A percentile compares a stretch with the other conserved stretches of the same genome.
These are phyloP conservation scores for Thelephora aurantiotincta DNA, from an alignment of 768 basidiomycete species.

Conservation along the genomic window DNA sequence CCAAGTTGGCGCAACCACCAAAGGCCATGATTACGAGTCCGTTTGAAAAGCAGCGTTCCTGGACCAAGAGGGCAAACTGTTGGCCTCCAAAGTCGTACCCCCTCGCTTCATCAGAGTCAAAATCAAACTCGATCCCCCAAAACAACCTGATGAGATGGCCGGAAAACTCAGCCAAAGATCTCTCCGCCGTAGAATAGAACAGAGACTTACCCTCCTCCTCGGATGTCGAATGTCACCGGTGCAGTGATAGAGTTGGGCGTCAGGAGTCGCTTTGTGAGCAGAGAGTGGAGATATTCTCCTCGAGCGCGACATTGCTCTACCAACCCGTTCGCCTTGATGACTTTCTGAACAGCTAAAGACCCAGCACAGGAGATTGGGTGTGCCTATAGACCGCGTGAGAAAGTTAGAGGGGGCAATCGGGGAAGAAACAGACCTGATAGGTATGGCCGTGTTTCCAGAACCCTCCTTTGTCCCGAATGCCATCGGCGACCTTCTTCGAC, in stretches of 20 bases:
- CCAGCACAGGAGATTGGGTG: slow-evolving; percentile 71
- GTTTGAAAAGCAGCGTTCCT: slow-evolving; percentile 53
- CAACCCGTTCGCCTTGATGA: slow-evolving; percentile 57
- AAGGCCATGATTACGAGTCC: slow-evolving; percentile 64
- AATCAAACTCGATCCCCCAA: slow-evolving; percentile 78
- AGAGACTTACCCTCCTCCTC: slow-evolving; percentile 44
- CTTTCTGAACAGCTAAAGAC: slow-evolving; percentile 67
- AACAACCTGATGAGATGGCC: slow-evolving; percentile 26
- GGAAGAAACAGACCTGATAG: slow-evolving; percentile 41
- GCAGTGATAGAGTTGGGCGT: slow-evolving; percentile 42
- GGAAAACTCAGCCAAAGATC: background rate
- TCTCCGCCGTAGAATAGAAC: background rate
- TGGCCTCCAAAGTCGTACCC: slow-evolving; percentile 35
- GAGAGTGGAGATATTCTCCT: slow-evolving; percentile 41
- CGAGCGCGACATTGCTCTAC: slow-evolving; percentile 45
- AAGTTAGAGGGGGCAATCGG: background rate
- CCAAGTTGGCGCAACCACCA: slow-evolving; percentile 49
- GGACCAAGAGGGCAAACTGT: slow-evolving; percentile 53
- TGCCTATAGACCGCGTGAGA: slow-evolving; percentile 24
- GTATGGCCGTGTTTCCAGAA: slow-evolving; percentile 80
- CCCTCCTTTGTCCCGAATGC: slow-evolving; percentile 53
- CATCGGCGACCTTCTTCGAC: slow-evolving; percentile 54
- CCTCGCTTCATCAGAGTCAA: slow-evolving; percentile 27
- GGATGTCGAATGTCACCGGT: slow-evolving; percentile 64
- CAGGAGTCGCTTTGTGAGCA: slow-evolving; percentile 40